A percentile compares a stretch with the other conserved stretches of the same genome.
phyloP scores from a whole-genome alignment of 2,329 filamentous ascomycete genomes.

The Diaporthe sp. region DNA sequence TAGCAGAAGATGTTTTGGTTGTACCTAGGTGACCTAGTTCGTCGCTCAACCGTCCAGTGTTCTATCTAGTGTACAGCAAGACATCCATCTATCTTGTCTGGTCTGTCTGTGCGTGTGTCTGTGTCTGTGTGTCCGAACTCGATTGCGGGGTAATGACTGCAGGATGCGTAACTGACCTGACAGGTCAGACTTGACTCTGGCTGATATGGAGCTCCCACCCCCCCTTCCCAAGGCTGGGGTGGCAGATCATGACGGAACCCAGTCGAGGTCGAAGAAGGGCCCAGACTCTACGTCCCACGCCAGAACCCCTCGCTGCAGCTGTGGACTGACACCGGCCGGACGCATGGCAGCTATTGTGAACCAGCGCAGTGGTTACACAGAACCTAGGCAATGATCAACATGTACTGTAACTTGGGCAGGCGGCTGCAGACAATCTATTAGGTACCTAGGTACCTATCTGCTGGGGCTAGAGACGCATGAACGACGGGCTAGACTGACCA shows the following conservation, averaged over 20 bases:
- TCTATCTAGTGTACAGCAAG: background rate
- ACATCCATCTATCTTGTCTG: background rate
- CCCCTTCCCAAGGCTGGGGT: background rate
- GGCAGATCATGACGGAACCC: constrained; percentile 8
- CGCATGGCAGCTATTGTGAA: background rate
- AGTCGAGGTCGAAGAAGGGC: constrained; percentile 3
- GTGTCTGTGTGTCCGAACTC: background rate
- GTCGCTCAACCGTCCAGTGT: constrained; percentile 7
- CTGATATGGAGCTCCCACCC: constrained; percentile 19
- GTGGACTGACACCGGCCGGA: constrained; percentile 18
- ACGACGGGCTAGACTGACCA: constrained; percentile 8
- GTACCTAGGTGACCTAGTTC: background rate
- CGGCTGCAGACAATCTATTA: too few species aligned
- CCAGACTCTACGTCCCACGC: constrained; percentile 19
- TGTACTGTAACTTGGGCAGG: too few species aligned
- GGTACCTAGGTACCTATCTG: background rate
- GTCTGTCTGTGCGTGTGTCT: too few species aligned
- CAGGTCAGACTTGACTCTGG: constrained; percentile 4
- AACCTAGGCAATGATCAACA: too few species aligned
- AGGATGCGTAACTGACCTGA: constrained; percentile 12
- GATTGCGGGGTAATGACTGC: constrained; percentile 20
- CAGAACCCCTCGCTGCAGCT: constrained; percentile 6
- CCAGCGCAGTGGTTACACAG: too few species aligned
- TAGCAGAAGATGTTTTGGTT: background rate
- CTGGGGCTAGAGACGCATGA: constrained; percentile 8